Evolutionary conservation across 768 basidiomycete genomes (phyloP), one percentile per base, ranked within the genome.

Genomic region (Hygrophorus pudorinus): DNA sequence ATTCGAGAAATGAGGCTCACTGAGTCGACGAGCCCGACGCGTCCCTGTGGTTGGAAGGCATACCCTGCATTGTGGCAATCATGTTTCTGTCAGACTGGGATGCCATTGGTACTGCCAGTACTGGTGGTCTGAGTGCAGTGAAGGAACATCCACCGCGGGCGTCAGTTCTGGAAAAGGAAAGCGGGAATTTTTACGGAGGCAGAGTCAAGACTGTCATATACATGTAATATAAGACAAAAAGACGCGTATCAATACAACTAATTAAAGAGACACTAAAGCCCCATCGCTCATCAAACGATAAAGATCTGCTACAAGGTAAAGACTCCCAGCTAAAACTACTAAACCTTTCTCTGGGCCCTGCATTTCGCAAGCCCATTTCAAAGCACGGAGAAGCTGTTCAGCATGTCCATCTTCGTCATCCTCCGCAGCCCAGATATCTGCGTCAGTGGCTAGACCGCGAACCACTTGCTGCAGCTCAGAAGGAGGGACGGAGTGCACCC

Each of bases 231-330:
- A 24, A 3, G 7, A 24, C 7, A 24, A 24, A 24, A 24, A 24
- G 7, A 3, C 24, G 24, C 3, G 24, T 24, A 3, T 24, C n/a
- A n/a, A n/a, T n/a, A n/a, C n/a, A 24, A 3, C 24, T 24, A 3
- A 7, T 24, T n/a, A 29, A 27, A 9, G 5, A 14, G n/a, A 16
- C 14, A 37, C 13, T 17, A 38, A 20, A 28, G n/a, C 24, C n/a
- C 33, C 41, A 33, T 41, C 21, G 10, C 36, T 45, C 54, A 61
- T 59, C 10, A 81, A 52, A 45, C 91, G 68, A 65, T 94, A 96
- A 44, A 93, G 79, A 65, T 98, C 94, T 8, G 91, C 90, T 1
- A 91, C 88, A 31, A 97, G 74, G 64, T 99, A 99, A 54, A 98
- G 59, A 63, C 96, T 98, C 31, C 94, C 96, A 17, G 89, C 83